A percentile compares a stretch with the other conserved stretches of the same genome.
phyloP scores from a whole-genome alignment of 176 grass and related monocot species.

The Ensete ventricosum region DNA sequence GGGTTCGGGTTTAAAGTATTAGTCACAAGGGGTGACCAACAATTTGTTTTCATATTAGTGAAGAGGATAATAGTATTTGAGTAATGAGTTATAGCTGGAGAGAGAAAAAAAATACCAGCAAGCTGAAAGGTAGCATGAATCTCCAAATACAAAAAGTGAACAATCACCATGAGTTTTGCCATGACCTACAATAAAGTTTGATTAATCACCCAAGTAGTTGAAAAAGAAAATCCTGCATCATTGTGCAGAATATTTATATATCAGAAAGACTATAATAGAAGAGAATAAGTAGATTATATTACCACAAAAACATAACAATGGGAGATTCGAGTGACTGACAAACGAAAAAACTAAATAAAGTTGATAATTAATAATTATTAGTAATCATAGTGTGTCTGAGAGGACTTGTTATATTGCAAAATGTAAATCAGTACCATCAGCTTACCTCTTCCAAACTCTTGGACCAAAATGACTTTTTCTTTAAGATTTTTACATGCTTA shows the following conservation, averaged over 20 bases:
- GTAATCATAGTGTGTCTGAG: not conserved
- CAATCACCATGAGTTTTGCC: slow-evolving; percentile 40
- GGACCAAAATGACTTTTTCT: slow-evolving; percentile 52
- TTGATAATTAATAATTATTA: not conserved
- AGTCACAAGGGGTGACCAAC: not conserved
- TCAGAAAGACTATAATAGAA: too few species aligned
- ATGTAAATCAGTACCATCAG: not conserved
- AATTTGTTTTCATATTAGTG: not conserved
- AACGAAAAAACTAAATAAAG: not conserved
- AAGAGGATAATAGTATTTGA: slow-evolving; percentile 4
- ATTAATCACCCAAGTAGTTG: not conserved
- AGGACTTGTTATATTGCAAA: not conserved
- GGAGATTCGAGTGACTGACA: too few species aligned
- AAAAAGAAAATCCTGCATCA: not conserved
- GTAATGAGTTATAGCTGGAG: not conserved
- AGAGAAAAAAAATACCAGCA: slow-evolving; percentile 19
- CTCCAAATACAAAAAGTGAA: slow-evolving; percentile 38
- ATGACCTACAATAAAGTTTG: slow-evolving; percentile 35
- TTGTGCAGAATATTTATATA: not conserved
- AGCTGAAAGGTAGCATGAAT: slow-evolving; percentile 30
- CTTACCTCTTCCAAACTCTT: slow-evolving; percentile 59
- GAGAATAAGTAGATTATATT: not conserved
- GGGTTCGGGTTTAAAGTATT: not conserved
- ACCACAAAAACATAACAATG: not conserved
- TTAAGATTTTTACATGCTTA: slow-evolving; percentile 28